These are phyloP conservation scores for Suillus tomentosus DNA, from an alignment of 768 basidiomycete genomes.

Conservation along the genomic window DNA sequence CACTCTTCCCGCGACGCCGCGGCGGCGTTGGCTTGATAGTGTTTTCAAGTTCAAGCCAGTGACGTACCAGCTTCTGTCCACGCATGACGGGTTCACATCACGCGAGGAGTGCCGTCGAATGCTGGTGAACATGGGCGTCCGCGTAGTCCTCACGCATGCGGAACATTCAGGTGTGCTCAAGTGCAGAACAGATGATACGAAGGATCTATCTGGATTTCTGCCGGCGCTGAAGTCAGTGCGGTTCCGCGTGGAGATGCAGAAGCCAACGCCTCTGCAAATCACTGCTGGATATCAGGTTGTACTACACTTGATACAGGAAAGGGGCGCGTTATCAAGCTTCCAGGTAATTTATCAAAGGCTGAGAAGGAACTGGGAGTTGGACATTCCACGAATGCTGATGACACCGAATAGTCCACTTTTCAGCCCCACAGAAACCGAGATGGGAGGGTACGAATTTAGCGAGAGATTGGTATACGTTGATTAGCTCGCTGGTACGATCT, in stretches of 20 bases:
- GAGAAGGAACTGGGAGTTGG: slow-evolving; percentile 70
- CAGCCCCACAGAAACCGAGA: slow-evolving; percentile 33
- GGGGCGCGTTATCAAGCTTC: slow-evolving; percentile 83
- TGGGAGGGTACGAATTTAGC: slow-evolving; percentile 27
- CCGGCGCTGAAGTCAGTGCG: slow-evolving; percentile 66
- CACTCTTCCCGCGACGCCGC: slow-evolving; percentile 45
- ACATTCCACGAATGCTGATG: slow-evolving; percentile 33
- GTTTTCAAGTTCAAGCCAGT: slow-evolving; percentile 85
- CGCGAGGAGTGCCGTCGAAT: slow-evolving; percentile 73
- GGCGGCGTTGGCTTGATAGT: slow-evolving; percentile 81
- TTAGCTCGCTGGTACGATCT: slow-evolving; percentile 23
- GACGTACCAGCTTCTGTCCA: slow-evolving; percentile 57
- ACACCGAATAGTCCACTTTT: slow-evolving; percentile 23
- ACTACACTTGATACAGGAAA: slow-evolving; percentile 80
- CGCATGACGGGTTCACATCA: slow-evolving; percentile 61
- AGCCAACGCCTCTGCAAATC: slow-evolving; percentile 40
- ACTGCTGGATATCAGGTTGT: slow-evolving; percentile 54
- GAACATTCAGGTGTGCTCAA: slow-evolving; percentile 70
- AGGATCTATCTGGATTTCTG: slow-evolving; percentile 55
- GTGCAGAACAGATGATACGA: slow-evolving; percentile 72
- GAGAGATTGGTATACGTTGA: slow-evolving; percentile 37
- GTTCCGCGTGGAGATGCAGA: slow-evolving; percentile 80
- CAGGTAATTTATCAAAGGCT: slow-evolving; percentile 71
- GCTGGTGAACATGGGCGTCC: slow-evolving; percentile 70
- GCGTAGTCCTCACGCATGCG: slow-evolving; percentile 63